These are phyloP conservation scores for Malassezia brasiliensis DNA, from an alignment of 1,284 basidiomycete species.

Conservation along the genomic window DNA sequence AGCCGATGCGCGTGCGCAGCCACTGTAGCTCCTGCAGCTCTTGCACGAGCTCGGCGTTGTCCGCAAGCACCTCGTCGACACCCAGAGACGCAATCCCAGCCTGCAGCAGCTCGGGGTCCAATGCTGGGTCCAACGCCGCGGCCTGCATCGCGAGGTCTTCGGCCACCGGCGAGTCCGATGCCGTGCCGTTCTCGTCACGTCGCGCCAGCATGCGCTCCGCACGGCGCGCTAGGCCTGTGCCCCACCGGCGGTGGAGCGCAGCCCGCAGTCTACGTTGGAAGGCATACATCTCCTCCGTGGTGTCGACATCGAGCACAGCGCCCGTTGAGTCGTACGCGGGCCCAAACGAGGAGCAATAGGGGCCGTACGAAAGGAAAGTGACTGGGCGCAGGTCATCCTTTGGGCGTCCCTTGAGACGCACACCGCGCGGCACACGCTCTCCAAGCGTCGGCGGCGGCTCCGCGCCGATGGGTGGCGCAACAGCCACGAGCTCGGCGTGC, in stretches of 20 bases:
- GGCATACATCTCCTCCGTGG: constrained; percentile 19
- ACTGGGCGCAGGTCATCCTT: constrained; percentile 9
- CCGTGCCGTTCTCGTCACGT: not conserved
- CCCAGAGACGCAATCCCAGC: constrained; percentile 21
- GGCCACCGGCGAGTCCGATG: not conserved
- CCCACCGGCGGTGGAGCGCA: constrained; percentile 1
- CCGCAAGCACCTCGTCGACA: constrained; percentile 20
- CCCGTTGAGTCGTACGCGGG: constrained; percentile 34
- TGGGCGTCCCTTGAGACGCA: not conserved
- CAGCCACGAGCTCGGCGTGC: constrained; percentile 30
- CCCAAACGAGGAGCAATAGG: constrained; percentile 31
- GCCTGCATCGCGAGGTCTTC: not conserved
- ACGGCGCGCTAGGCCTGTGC: constrained; percentile 7
- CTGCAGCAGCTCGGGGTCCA: constrained; percentile 16
- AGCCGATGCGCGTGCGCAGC: constrained; percentile 26
- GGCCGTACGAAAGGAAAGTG: constrained; percentile 33
- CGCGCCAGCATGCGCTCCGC: constrained; percentile 15
- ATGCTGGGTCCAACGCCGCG: constrained; percentile 9
- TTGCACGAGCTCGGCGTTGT: constrained; percentile 26
- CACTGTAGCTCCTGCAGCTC: constrained; percentile 38
- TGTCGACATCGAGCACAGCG: constrained; percentile 19
- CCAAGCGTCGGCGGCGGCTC: constrained; percentile 23
- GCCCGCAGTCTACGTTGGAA: not conserved
- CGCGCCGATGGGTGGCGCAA: constrained; percentile 23
- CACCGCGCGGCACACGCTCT: constrained; percentile 14